Evolutionary conservation across 176 grass and related monocot species (phyloP).

Genomic region (Oryza longistaminata): DNA sequence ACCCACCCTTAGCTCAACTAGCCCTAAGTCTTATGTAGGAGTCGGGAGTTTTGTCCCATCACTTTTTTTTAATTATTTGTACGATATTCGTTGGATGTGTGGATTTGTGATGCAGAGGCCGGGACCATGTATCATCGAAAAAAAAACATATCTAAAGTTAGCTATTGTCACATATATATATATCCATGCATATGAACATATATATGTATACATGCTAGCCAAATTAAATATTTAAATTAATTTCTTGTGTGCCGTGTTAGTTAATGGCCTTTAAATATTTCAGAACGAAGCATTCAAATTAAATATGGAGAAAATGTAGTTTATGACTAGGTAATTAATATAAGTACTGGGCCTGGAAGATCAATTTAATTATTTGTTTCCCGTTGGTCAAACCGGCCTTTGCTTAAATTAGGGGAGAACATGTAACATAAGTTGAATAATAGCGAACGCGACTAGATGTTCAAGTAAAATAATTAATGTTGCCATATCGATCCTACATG

Average conservation of each 20-base stretch:
- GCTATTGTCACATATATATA: neutral
- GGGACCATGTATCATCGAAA: neutral
- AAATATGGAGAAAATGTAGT: neutral
- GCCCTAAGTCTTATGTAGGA: neutral
- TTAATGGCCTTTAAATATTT: neutral
- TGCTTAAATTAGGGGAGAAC: neutral
- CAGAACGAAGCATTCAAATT: neutral
- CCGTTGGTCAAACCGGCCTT: constrained; percentile 15
- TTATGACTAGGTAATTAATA: constrained; percentile 31
- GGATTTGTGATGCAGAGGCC: neutral
- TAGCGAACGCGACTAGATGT: neutral
- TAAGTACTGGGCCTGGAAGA: neutral
- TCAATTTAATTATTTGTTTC: neutral
- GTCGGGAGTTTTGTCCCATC: neutral
- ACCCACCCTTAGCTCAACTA: neutral
- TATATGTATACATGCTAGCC: neutral
- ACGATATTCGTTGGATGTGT: neutral
- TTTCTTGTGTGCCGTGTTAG: neutral
- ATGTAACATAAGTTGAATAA: neutral
- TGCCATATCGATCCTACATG: neutral
- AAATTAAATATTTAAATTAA: neutral
- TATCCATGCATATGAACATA: no score
- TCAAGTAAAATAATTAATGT: neutral
- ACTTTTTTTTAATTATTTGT: neutral
- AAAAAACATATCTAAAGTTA: neutral